phyloP scores from a whole-genome alignment of 768 basidiomycete species.

The Russula earlei region DNA sequence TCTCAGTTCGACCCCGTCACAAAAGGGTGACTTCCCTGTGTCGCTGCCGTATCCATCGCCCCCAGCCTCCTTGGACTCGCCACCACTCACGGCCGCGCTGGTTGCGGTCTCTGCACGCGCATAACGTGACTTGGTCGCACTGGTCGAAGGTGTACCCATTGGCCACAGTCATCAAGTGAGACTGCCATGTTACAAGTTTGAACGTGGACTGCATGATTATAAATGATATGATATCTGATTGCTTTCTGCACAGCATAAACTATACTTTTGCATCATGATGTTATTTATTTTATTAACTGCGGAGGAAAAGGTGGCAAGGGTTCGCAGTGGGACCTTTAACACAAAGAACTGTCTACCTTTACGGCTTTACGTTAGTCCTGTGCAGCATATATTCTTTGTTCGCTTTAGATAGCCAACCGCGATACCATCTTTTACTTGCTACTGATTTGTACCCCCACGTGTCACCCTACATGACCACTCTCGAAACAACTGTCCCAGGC shows the following conservation, averaged over 20 bases:
- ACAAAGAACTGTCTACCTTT: too few relatives aligned
- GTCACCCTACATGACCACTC: too few relatives aligned
- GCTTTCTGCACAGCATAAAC: not conserved
- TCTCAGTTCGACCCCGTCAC: slow-evolving; percentile 20
- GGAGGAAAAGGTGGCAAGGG: too few relatives aligned
- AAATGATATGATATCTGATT: not conserved
- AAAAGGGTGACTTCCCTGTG: slow-evolving; percentile 1
- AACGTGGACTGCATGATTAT: not conserved
- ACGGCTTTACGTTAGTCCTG: too few relatives aligned
- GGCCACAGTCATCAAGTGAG: not conserved
- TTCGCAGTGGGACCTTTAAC: too few relatives aligned
- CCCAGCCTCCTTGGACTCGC: slow-evolving; percentile 33
- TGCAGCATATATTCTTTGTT: too few relatives aligned
- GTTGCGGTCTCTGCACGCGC: slow-evolving; percentile 2
- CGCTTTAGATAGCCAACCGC: too few relatives aligned
- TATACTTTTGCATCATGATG: not conserved
- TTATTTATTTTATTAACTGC: too few relatives aligned
- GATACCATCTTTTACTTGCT: too few relatives aligned
- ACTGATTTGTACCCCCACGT: too few relatives aligned
- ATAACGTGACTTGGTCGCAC: not conserved
- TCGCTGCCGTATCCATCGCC: slow-evolving; percentile 33
- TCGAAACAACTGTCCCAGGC: too few relatives aligned
- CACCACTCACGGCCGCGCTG: slow-evolving; percentile 22
- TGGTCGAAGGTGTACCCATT: not conserved
- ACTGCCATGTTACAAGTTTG: not conserved